phyloP scores from a whole-genome alignment of 306 rosid species.

The Cicer chorassanicum region DNA sequence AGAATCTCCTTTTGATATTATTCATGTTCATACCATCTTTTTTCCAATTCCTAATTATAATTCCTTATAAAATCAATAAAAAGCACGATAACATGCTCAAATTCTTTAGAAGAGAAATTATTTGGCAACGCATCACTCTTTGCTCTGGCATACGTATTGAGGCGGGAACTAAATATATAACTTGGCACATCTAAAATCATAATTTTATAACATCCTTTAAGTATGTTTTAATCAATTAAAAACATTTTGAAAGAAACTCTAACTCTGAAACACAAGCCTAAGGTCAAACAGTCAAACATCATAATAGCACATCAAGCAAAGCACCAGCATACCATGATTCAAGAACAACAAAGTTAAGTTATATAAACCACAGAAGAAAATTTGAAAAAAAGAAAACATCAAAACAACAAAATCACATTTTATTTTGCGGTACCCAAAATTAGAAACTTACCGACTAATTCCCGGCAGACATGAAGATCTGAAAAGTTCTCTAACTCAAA shows the following conservation, averaged over 20 bases:
- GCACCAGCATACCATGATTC: conserved; percentile 27
- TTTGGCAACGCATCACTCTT: conserved; percentile 5
- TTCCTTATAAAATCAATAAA: conserved; percentile 11
- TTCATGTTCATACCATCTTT: neutral
- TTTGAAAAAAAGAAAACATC: neutral
- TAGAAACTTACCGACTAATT: conserved; percentile 72
- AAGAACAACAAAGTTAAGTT: conserved; percentile 12
- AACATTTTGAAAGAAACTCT: neutral
- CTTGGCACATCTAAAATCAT: conserved; percentile 20
- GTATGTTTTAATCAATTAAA: conserved; percentile 24
- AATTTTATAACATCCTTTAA: neutral
- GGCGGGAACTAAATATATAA: conserved; percentile 26
- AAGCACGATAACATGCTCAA: neutral
- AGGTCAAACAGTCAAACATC: conserved; percentile 14
- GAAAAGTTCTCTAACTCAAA: conserved; percentile 80
- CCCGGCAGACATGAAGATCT: conserved; percentile 87
- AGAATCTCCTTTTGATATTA: conserved; percentile 6
- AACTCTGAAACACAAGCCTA: conserved; percentile 35
- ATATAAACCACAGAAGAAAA: neutral
- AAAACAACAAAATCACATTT: conserved; percentile 24
- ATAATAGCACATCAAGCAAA: conserved; percentile 36
- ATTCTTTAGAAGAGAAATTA: conserved; percentile 4
- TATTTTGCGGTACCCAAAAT: conserved; percentile 9
- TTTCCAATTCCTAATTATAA: conserved; percentile 20
- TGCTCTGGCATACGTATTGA: neutral